These are phyloP conservation scores for Planoprotostelium fungivorum DNA, from an alignment of 78 protist species.

Conservation along the genomic window DNA sequence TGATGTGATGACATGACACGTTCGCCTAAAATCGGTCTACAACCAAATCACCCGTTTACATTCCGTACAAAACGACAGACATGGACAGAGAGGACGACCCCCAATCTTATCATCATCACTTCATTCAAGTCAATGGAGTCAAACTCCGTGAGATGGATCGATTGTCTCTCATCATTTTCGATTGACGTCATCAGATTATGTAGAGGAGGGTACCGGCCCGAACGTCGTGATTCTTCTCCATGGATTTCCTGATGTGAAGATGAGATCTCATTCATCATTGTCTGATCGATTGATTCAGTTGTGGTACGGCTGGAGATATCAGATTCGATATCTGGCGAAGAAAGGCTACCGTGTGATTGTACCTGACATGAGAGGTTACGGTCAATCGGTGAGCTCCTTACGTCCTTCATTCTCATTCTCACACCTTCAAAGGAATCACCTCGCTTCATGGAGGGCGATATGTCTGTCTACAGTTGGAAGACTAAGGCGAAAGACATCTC, in stretches of 20 bases:
- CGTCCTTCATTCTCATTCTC: neutral
- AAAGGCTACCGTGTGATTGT: neutral
- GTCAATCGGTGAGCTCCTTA: neutral
- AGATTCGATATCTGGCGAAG: neutral
- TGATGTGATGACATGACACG: too few species aligned
- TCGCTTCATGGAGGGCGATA: neutral
- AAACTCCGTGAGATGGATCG: neutral
- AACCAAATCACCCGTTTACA: neutral
- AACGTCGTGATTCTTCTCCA: neutral
- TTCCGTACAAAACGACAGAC: neutral
- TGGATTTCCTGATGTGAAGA: neutral
- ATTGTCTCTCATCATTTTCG: neutral
- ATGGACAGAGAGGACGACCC: neutral
- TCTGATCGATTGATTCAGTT: neutral
- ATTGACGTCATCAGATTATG: neutral
- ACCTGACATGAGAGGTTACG: neutral
- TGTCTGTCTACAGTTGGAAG: neutral
- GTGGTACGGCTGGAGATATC: neutral
- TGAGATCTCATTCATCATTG: neutral
- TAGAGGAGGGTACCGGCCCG: neutral
- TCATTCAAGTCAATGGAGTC: neutral
- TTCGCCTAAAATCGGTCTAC: too few species aligned
- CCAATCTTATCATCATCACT: neutral
- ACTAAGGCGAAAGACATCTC: neutral
- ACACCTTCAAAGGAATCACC: neutral